phyloP scores from a whole-genome alignment of 1,139 yeast genomes.

The Taphrina wiesneri region DNA sequence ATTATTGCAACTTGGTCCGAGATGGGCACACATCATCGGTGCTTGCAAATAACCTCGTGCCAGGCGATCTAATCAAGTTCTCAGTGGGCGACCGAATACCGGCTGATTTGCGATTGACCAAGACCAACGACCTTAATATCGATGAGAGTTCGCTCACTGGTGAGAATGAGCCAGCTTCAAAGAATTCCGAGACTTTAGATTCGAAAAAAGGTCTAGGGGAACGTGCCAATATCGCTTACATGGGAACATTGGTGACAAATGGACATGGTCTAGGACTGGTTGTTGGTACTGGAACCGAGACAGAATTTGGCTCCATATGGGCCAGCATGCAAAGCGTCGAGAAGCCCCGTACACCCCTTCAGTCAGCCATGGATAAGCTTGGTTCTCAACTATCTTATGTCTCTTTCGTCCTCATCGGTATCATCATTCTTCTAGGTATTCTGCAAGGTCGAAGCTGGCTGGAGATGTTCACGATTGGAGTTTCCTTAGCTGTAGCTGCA shows the following conservation, averaged over 20 bases:
- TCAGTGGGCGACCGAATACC: conserved; percentile 92
- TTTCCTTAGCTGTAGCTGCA: conserved; percentile 95
- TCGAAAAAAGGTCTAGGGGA: conserved; percentile 47
- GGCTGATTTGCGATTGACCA: conserved; percentile 80
- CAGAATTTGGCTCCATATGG: conserved; percentile 87
- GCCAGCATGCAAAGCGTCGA: conserved; percentile 87
- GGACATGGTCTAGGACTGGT: conserved; percentile 91
- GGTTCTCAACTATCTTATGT: conserved; percentile 84
- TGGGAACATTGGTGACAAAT: conserved; percentile 95
- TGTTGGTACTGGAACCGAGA: conserved; percentile 80
- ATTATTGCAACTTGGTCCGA: conserved; percentile 85
- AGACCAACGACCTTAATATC: conserved; percentile 74
- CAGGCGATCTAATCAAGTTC: conserved; percentile 89
- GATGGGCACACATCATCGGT: conserved; percentile 70
- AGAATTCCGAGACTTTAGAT: conserved; percentile 51
- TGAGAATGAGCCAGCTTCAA: conserved; percentile 81
- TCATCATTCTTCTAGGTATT: conserved; percentile 82
- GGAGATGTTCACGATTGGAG: conserved; percentile 96
- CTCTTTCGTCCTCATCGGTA: conserved; percentile 80
- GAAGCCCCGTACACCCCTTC: conserved; percentile 94
- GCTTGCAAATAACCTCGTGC: conserved; percentile 81
- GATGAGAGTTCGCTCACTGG: conserved; percentile 96
- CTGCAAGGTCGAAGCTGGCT: conserved; percentile 90
- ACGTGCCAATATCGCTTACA: conserved; percentile 75
- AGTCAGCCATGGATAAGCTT: conserved; percentile 87